Evolutionary conservation across 2,329 filamentous ascomycete species (phyloP).

Genomic region (Thelonectria rubi): DNA sequence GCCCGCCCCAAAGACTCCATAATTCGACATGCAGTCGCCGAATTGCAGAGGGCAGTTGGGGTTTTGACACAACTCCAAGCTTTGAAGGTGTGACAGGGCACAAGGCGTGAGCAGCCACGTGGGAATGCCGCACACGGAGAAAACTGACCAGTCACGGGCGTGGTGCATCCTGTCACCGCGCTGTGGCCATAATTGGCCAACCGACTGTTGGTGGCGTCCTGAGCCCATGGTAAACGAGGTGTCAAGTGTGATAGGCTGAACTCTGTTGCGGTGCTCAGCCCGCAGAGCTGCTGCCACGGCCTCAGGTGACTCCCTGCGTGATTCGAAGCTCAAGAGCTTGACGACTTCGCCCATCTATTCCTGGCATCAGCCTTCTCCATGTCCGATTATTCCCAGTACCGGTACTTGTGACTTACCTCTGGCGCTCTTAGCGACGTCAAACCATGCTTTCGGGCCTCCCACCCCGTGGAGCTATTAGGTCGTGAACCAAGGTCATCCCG

Average conservation of each 20-base stretch:
- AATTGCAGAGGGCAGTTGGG: conserved; percentile 16
- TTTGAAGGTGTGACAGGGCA: conserved; percentile 25
- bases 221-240: conserved; percentile 22
- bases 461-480: background rate
- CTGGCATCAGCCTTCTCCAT: conserved; percentile 19
- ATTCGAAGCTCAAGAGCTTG: conserved; percentile 6
- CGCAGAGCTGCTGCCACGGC: conserved; percentile 7
- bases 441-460: background rate
- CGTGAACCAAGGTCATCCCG: background rate
- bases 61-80: conserved; percentile 12
- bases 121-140: conserved; percentile 34
- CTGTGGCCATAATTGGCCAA: conserved; percentile 15
- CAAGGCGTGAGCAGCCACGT: conserved; percentile 38
- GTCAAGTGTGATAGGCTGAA: conserved; percentile 18
- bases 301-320: conserved; percentile 27
- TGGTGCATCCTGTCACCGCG: conserved; percentile 15
- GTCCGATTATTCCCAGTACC: conserved; percentile 37
- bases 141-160: conserved; percentile 38
- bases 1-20: conserved; percentile 6
- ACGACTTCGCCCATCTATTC: background rate
- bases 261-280: conserved; percentile 1
- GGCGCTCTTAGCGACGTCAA: background rate
- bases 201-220: background rate
- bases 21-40: conserved; percentile 8
- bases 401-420: conserved; percentile 9